Evolutionary conservation across 495 filamentous ascomycete species (phyloP), one percentile per base, ranked within the genome.

Genomic region (Xylaria castorea): DNA sequence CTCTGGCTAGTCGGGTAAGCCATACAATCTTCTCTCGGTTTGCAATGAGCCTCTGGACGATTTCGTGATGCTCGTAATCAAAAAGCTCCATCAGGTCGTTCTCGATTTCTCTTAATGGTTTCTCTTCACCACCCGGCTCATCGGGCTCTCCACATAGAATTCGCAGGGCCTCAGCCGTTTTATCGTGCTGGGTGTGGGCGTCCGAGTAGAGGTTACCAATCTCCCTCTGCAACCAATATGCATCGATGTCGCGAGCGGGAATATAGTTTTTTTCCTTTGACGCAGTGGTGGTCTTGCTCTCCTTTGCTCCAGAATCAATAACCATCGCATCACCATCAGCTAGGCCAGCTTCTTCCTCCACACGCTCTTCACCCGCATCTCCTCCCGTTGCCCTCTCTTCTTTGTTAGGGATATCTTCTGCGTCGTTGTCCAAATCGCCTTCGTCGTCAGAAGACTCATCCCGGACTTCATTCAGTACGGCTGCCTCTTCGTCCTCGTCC

Each of bases 41-140:
- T 73, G 92, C 89, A 71, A 98, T 93, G n/a, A 99, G 87, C 79
- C 92, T 95, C 64, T 93, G 91, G 38, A 98, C 96, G 55, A 97
- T 87, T 58, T 98, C 95, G 66, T 96, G 93, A 78, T 97, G 92
- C 77, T 98, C 96, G 75, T 97, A 99, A 75, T 98, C 95, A 73
- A 99, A 97, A 0, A 98, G 89, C 76, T 98, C 97, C 91, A 98
- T 98, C 64, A 99, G 84, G 66, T 98, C 97, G 78, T 99, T 99
- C 79, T 99, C 96, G 73, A 97, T 94, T 74, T 99, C 95, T 73
- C 95, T 91, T 27, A 97, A 83, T 14, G 92, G 87, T 75, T 90
- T 93, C 74, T 95, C 93, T 68, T 94, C 91, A 14, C 91, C 92
- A 22, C 81, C 84, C 18, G 83, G 81, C 74, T 97, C 92, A 42